Conservation (phyloP, 257 asterid species). For the Marsdenia floribunda region DNA sequence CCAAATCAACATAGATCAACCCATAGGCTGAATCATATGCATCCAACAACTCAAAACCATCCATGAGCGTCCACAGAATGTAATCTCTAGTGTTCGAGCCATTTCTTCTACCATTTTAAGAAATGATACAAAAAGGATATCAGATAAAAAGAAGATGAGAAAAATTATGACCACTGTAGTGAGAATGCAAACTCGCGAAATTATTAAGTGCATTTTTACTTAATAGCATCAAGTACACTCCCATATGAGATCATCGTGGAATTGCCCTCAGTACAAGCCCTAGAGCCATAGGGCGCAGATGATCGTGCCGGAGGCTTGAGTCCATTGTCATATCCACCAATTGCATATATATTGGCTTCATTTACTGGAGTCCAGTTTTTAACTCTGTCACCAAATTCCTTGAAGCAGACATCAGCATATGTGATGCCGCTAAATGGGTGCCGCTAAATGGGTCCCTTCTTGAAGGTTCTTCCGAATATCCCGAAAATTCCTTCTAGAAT, state of each 20-base stretch:
- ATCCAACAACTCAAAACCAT: slow-evolving; percentile 48
- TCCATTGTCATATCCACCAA: slow-evolving; percentile 48
- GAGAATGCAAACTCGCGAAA: no score
- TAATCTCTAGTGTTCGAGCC: slow-evolving; percentile 52
- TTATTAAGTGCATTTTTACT: slow-evolving; percentile 5
- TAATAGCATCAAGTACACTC: slow-evolving; percentile 25
- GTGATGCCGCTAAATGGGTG: no score
- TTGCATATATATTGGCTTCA: slow-evolving; percentile 38
- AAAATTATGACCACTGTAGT: no score
- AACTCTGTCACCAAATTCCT: slow-evolving; percentile 58
- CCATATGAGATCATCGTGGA: no score
- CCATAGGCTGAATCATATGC: slow-evolving; percentile 38
- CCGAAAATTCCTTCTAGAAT: slow-evolving; percentile 52
- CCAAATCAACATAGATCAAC: slow-evolving; percentile 52
- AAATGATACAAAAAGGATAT: not conserved
- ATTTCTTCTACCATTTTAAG: slow-evolving; percentile 28
- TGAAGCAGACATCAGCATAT: slow-evolving; percentile 52
- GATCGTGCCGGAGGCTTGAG: slow-evolving; percentile 42
- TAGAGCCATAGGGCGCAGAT: slow-evolving; percentile 16
- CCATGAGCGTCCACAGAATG: slow-evolving; percentile 52
- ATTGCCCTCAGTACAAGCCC: slow-evolving; percentile 29
- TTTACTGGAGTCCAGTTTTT: slow-evolving; percentile 53
- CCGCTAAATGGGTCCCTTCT: no score
- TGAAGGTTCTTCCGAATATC: slow-evolving; percentile 55
- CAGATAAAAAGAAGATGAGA: no score